A percentile compares a stretch with the other conserved stretches of the same genome.
phyloP scores from a whole-genome alignment of 2,329 filamentous ascomycete genomes.

The Rhinocladiella mackenziei region DNA sequence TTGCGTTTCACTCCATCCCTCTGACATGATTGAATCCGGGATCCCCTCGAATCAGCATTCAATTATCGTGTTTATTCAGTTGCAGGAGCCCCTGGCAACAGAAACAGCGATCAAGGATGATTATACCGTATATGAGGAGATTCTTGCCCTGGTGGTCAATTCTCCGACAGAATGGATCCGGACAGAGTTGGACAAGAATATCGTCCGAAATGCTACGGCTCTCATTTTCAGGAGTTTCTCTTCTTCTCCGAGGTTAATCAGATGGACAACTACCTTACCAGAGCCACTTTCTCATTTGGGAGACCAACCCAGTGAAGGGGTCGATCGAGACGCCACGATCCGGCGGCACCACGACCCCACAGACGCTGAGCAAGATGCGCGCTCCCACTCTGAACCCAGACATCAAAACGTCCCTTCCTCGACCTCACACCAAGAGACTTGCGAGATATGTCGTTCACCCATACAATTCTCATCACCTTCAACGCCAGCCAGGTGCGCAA shows the following conservation, averaged over 20 bases:
- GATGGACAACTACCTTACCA: constrained; percentile 6
- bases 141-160: constrained; percentile 9
- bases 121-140: constrained; percentile 7
- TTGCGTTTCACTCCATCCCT: constrained; percentile 53
- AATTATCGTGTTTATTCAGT: constrained; percentile 11
- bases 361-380: background rate
- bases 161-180: constrained; percentile 5
- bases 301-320: background rate
- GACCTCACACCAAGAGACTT: constrained; percentile 14
- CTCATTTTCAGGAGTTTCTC: constrained; percentile 9
- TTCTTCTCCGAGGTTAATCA: background rate
- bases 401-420: background rate
- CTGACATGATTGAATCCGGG: constrained; percentile 54
- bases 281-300: background rate
- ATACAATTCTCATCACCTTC: constrained; percentile 16
- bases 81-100: background rate
- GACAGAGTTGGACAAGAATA: constrained; percentile 14
- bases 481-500: constrained; percentile 18
- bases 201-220: constrained; percentile 10
- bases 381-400: background rate
- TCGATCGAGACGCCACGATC: background rate
- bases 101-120: background rate
- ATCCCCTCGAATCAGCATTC: constrained; percentile 15
- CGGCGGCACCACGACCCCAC: constrained; percentile 2
- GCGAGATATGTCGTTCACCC: constrained; percentile 23